Evolutionary conservation across 768 basidiomycete species (phyloP).

Genomic region (Terana coerulea): DNA sequence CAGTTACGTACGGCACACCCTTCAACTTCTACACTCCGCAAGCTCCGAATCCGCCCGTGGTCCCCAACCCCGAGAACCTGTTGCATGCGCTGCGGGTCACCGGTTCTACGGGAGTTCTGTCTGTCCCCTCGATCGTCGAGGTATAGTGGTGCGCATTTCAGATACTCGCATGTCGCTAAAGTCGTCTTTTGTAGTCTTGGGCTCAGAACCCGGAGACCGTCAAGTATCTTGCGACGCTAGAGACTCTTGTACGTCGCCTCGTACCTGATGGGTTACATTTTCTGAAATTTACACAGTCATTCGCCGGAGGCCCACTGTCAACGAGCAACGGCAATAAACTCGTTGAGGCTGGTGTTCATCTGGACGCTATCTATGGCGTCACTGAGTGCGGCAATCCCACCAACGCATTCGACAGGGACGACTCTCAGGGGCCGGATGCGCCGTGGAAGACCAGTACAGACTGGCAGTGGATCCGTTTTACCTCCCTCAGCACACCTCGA

Average conservation of each 20-base stretch:
- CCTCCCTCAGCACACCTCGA: background rate
- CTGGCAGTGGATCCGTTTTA: constrained; percentile 10
- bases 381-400: constrained; percentile 14
- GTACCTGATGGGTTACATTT: background rate
- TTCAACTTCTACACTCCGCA: constrained; percentile 8
- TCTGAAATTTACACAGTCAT: constrained; percentile 9
- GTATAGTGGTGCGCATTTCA: background rate
- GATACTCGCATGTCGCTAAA: background rate
- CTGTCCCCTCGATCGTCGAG: constrained; percentile 14
- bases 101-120: constrained; percentile 4
- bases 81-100: background rate
- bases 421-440: background rate
- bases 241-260: constrained; percentile 8
- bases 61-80: constrained; percentile 10
- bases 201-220: constrained; percentile 14
- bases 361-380: constrained; percentile 14
- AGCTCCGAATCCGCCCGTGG: constrained; percentile 4
- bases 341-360: constrained; percentile 12
- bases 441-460: constrained; percentile 5
- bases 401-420: constrained; percentile 4
- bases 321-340: constrained; percentile 15
- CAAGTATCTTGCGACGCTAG: constrained; percentile 12
- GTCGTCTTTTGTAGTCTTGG: constrained; percentile 12
- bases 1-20: constrained; percentile 15
- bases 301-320: constrained; percentile 18